Base-by-base conservation (phyloP, 495 filamentous ascomycete genomes). In the Tricharina praecox region DNA sequence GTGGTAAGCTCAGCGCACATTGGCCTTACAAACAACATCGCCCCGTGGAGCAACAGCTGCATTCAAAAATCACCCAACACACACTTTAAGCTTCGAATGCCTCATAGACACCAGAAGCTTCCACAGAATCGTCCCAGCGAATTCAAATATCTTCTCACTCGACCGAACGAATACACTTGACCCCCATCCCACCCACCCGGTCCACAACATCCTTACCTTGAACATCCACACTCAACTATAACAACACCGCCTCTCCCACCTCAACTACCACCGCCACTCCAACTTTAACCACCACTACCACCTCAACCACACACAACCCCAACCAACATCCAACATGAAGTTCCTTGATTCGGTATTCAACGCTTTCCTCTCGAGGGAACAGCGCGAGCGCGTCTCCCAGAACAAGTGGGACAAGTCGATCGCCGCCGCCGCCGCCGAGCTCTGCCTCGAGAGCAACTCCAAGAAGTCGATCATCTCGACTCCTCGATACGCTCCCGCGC, bases 351-450 rank as follows among this genome's bases (percentile, higher is more conserved):
- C 32, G 19, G 45, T 59, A 2, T 58, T 59, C 47, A 58, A 50
- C 44, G 34, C 53, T 21, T 44, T 59, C 20, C 56, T 59, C 30
- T 58, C 47, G 23, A 38, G 56, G 3, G 56, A 59, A 33, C 56
- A 59, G 41, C 54, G 56, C 32, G 56, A 59, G 35, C 55, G 56
- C 13, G 50, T 54, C 48, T 58, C 50, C 35, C 50, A 51, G 21
- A 55, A 8, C 1, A 53, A 54, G 20, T 59, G 50, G 54, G 51
- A 58, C 23, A 58, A 54, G 34, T 51, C 54, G 4, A 54, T 59
- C 33, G 47, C 51, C 1, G 33, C 48, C 15, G 52, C 54, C 23
- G 51, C 53, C 18, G 50, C 50, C n/a, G 52, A 57, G 16, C 43
- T 56, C 2, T 43, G 44, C 8, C 46, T 58, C 15, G 54, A 47